phyloP scores from a whole-genome alignment of 2,329 filamentous ascomycete genomes.

The Chrysoporthe cubensis region DNA sequence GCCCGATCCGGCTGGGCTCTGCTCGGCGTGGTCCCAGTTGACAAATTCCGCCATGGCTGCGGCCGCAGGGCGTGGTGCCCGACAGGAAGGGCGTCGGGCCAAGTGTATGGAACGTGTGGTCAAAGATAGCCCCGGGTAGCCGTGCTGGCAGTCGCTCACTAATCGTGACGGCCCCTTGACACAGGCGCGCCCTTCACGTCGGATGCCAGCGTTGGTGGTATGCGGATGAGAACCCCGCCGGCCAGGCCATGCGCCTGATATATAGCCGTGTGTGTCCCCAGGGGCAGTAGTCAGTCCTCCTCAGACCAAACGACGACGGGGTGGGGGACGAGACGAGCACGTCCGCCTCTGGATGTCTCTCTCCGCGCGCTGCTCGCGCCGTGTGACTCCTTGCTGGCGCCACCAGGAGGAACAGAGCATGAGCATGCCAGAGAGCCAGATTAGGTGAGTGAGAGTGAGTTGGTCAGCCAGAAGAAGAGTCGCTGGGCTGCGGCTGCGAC shows the following conservation, averaged over 20 bases:
- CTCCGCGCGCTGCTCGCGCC: background rate
- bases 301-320: background rate
- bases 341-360: background rate
- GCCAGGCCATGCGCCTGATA: background rate
- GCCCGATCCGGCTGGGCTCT: conserved; percentile 31
- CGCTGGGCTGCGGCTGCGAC: background rate
- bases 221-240: background rate
- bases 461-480: background rate
- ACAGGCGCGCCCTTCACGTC: conserved; percentile 4
- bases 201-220: background rate
- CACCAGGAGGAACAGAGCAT: too few relatives aligned
- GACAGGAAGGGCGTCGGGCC: conserved; percentile 23
- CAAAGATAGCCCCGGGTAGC: background rate
- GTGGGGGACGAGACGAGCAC: background rate
- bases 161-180: background rate
- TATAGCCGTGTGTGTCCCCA: background rate
- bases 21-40: conserved; percentile 60
- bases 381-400: too few relatives aligned
- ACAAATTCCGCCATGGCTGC: conserved; percentile 62
- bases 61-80: conserved; percentile 16
- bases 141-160: background rate
- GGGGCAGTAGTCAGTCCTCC: background rate
- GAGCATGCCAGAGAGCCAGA: too few relatives aligned
- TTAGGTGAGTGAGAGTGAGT: background rate
- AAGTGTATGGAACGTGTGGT: background rate